Base-by-base conservation (phyloP, 2,329 filamentous ascomycete genomes). In the Arthrocladium fulminans region DNA sequence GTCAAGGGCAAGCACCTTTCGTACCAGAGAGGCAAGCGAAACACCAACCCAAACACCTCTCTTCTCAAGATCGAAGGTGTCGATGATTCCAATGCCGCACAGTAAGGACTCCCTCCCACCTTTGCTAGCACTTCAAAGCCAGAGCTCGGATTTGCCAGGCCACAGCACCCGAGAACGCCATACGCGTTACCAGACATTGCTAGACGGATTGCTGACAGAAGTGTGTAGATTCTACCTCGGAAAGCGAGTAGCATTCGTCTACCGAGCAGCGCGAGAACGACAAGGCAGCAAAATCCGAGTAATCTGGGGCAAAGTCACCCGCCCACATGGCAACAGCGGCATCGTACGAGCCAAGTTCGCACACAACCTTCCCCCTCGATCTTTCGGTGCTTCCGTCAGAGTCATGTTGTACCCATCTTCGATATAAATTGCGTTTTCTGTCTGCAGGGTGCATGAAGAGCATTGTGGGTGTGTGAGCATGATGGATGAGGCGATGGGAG, bases 21-120 rank as follows among this genome's bases (percentile, higher is more conserved):
- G 77, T 96, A 95, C 81, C 84, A 94, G 81, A 86, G 90, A 74
- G 85, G 84, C 72, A 90, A 94, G 80, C 86, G 87, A 76, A 84
- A 80, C 75, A 88, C 83, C 70, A 88, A 86, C 79, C 84, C 90
- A 64, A 83, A 84, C 75, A 94, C 86, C 65, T 79, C 86, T 71
- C 80, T 97, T 75, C 85, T 98, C 77, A 92, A 96, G 83, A 94
- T 98, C 67, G 90, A 98, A 81, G 90, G 90, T 73, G 92, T 97
- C 65, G 88, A 94, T 66, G 81, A 86, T 79, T 81, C 85, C 67
- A 78, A 86, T 66, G 87, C 84, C 69, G 90, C 92, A 73, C 86
- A 83, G 82, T 89, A 84, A 61, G 80, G 47, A 38, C 34, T 13
- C 39, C 17, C 25, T 5, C 23, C 34, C 30, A 15, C 25, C 10